Conservation (phyloP, 140 eudicot genomes). For the Cichorium intybus region DNA sequence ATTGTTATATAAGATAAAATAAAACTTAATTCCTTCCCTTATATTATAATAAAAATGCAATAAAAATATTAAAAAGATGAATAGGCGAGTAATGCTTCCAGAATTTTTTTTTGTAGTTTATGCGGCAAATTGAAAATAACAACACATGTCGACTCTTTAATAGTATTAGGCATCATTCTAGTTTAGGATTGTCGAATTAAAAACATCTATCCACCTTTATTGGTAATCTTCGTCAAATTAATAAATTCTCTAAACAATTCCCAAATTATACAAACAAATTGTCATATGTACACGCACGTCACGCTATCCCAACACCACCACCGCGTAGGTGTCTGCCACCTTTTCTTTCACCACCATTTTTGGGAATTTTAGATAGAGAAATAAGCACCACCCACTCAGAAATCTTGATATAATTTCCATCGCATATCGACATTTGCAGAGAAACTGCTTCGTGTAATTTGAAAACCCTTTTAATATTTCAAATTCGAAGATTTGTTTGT, state of each 20-base stretch:
- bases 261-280: neutral
- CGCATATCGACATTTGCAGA: conserved; percentile 1
- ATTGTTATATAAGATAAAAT: no score
- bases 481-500: neutral
- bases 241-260: conserved; percentile 4
- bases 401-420: neutral
- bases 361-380: neutral
- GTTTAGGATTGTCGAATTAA: neutral
- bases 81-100: no score
- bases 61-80: no score
- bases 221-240: neutral
- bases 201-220: neutral
- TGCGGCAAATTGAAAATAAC: conserved; percentile 17
- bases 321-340: conserved; percentile 34
- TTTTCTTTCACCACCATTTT: conserved; percentile 27
- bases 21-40: neutral
- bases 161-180: neutral
- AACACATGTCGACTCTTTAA: neutral
- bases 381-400: conserved; percentile 28
- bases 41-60: neutral
- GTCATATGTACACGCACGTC: conserved; percentile 27
- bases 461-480: neutral
- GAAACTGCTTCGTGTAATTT: neutral
- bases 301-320: conserved; percentile 30
- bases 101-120: neutral